These are phyloP conservation scores for Fusarium veterinarium DNA, from an alignment of 2,329 filamentous ascomycete species.

Conservation along the genomic window DNA sequence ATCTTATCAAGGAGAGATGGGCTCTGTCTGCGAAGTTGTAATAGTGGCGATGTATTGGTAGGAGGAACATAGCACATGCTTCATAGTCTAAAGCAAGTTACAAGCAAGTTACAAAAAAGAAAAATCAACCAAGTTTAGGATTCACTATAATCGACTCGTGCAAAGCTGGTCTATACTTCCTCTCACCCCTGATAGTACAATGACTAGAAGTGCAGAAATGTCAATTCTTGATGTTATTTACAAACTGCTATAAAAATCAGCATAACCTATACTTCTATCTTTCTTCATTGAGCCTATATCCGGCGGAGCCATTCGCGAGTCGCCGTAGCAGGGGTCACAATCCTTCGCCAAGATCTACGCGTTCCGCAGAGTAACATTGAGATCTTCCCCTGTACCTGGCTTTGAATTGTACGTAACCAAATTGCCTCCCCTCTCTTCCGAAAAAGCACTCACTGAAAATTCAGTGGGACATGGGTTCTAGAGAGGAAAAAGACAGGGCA, in stretches of 20 bases:
- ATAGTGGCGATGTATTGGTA: background rate
- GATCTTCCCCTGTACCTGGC: conserved; percentile 10
- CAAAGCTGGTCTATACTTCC: background rate
- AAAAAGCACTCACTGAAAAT: background rate
- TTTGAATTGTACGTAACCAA: background rate
- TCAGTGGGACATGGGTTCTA: background rate
- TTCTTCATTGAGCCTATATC: background rate
- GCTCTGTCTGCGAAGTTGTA: background rate
- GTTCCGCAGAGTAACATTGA: conserved; percentile 4
- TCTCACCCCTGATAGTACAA: background rate
- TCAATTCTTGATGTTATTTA: background rate
- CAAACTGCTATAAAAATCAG: background rate
- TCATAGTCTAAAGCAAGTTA: no score
- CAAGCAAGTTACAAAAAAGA: background rate
- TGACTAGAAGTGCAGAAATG: background rate
- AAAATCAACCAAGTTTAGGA: background rate
- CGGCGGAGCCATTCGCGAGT: background rate
- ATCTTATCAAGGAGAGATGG: conserved; percentile 59
- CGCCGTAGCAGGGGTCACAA: background rate
- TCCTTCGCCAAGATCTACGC: conserved; percentile 16
- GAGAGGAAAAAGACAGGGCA: background rate
- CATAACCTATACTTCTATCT: background rate
- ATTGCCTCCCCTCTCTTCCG: background rate
- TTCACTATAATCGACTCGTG: rapidly evolving
- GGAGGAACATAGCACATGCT: background rate